Evolutionary conservation across 129 eudicot species (phyloP).

Genomic region (Flaveria trinervia): DNA sequence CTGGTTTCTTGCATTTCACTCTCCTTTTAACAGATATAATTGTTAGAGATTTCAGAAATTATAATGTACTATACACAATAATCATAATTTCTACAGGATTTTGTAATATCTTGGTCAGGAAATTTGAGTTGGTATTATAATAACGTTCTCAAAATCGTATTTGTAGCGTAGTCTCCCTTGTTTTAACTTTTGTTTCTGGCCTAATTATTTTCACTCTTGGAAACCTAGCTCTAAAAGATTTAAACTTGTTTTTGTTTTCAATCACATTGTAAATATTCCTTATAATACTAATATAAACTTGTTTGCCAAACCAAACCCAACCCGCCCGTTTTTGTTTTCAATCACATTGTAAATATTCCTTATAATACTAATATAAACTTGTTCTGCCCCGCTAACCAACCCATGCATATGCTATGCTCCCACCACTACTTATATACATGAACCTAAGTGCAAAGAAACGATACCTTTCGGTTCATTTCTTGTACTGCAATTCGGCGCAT

Average conservation of each 20-base stretch:
- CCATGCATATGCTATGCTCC: no score
- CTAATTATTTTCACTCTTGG: not conserved
- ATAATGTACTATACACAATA: not conserved
- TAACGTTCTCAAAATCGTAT: not conserved
- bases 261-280: no score
- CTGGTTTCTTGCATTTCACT: not conserved
- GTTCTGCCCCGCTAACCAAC: not conserved
- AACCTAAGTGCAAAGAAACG: constrained; percentile 7
- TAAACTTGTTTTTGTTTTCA: no score
- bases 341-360: no score
- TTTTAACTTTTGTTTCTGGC: no score
- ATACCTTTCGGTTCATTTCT: constrained; percentile 96
- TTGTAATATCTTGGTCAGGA: not conserved
- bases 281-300: no score
- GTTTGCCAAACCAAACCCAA: not conserved
- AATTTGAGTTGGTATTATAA: not conserved
- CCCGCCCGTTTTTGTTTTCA: not conserved
- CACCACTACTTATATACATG: not conserved
- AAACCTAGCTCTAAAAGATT: not conserved
- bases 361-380: no score
- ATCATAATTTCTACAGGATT: not conserved
- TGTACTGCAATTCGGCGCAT: constrained; percentile 92
- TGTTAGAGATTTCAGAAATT: not conserved
- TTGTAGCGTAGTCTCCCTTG: no score
- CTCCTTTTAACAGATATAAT: not conserved